Percentiles rank a stretch among this genome's conserved stretches.
Evolutionary conservation across 139 green algal genomes (phyloP).

Genomic region (Tetraselmis chui): DNA sequence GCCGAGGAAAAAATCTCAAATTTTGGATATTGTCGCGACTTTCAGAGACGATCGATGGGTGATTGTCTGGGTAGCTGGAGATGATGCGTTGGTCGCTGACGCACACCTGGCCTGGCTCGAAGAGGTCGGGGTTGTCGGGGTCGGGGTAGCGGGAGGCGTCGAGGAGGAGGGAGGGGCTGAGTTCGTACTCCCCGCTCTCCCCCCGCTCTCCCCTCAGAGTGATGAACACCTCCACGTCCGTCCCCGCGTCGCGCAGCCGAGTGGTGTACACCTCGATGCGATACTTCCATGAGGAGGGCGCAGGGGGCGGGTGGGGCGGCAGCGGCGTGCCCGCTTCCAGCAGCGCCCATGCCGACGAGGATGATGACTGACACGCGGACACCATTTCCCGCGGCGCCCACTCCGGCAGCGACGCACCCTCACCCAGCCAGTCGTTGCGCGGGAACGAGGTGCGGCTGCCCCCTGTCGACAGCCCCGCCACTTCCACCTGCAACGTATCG

Average conservation of each 20-base stretch:
- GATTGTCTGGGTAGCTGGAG: too few species aligned
- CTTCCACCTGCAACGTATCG: too few species aligned
- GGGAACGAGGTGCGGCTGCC: not conserved
- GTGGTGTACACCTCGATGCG: not conserved
- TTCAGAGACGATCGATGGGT: too few species aligned
- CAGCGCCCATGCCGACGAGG: not conserved
- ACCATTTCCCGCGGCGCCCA: not conserved
- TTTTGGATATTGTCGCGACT: too few species aligned
- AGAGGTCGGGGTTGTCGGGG: not conserved
- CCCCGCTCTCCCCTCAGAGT: not conserved
- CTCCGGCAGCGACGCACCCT: not conserved
- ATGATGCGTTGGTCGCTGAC: too few species aligned
- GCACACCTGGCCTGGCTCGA: not conserved
- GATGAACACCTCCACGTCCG: not conserved
- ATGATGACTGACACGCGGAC: not conserved
- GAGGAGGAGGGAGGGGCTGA: not conserved
- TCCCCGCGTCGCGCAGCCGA: not conserved
- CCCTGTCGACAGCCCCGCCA: too few species aligned
- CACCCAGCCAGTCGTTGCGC: not conserved
- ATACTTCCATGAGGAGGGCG: not conserved
- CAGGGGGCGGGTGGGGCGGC: too few species aligned
- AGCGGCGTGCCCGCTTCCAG: not conserved
- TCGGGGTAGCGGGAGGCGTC: not conserved
- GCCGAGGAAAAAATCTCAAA: too few species aligned
- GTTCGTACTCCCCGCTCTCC: not conserved